Conservation (phyloP, 768 basidiomycete genomes). For the Leccinum rimulosum region DNA sequence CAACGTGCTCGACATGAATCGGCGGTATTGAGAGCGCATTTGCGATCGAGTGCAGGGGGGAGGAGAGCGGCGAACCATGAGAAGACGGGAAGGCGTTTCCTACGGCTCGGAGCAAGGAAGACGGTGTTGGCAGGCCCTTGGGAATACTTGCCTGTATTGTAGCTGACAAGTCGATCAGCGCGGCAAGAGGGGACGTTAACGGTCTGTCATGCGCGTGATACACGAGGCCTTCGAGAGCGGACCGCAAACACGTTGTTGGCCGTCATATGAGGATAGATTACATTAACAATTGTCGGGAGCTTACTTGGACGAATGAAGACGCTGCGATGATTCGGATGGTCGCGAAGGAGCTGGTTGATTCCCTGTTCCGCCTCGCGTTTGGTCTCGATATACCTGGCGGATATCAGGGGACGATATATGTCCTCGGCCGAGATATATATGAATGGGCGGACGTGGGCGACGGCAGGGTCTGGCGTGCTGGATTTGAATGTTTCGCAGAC, state of each 20-base stretch:
- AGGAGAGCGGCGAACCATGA: slow-evolving; percentile 35
- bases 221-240: slow-evolving; percentile 66
- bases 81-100: slow-evolving; percentile 38
- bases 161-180: slow-evolving; percentile 78
- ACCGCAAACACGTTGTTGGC: slow-evolving; percentile 14
- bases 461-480: slow-evolving; percentile 36
- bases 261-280: slow-evolving; percentile 12
- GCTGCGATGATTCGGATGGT: slow-evolving; percentile 51
- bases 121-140: slow-evolving; percentile 58
- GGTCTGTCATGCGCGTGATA: slow-evolving; percentile 95
- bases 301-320: slow-evolving; percentile 89
- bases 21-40: slow-evolving; percentile 84
- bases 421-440: slow-evolving; percentile 91
- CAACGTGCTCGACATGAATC: slow-evolving; percentile 95
- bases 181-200: slow-evolving; percentile 81
- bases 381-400: slow-evolving; percentile 85
- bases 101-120: slow-evolving; percentile 55
- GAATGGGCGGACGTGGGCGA: slow-evolving; percentile 57
- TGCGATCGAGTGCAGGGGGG: slow-evolving; percentile 64
- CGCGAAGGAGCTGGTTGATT: slow-evolving; percentile 54
- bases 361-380: slow-evolving; percentile 86
- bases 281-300: slow-evolving; percentile 27
- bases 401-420: slow-evolving; percentile 82
- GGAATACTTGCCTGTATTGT: slow-evolving; percentile 63
- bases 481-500: slow-evolving; percentile 76